Conservation (phyloP, 768 basidiomycete species). For the Chlorophyllum brunneum region DNA sequence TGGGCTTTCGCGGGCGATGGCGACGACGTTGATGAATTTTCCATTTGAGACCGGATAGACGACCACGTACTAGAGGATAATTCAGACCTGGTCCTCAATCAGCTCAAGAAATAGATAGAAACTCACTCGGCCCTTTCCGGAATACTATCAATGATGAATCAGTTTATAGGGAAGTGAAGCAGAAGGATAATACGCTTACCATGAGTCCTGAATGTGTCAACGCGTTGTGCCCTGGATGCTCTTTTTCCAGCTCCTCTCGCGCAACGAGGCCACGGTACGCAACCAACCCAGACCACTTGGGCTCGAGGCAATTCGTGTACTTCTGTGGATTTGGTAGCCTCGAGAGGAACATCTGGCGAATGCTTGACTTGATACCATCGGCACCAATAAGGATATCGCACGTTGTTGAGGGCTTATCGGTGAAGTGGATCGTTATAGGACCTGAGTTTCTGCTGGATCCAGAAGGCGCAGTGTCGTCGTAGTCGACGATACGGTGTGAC, state of each 20-base stretch:
- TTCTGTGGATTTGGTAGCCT: slow-evolving; percentile 4
- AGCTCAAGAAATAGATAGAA: neutral
- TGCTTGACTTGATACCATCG: slow-evolving; percentile 20
- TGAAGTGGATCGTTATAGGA: slow-evolving; percentile 22
- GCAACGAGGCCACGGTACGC: slow-evolving; percentile 33
- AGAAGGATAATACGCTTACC: neutral
- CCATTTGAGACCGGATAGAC: slow-evolving; percentile 46
- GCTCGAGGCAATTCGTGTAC: slow-evolving; percentile 21
- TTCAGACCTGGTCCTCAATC: no score
- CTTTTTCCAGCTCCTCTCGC: slow-evolving; percentile 17
- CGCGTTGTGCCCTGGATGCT: slow-evolving; percentile 22
- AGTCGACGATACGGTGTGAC: slow-evolving; percentile 49
- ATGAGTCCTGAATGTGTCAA: slow-evolving; percentile 15
- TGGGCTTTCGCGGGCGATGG: slow-evolving; percentile 23
- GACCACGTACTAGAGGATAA: slow-evolving; percentile 35
- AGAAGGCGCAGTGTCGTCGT: slow-evolving; percentile 25
- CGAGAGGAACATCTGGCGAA: slow-evolving; percentile 14
- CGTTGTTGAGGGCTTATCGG: slow-evolving; percentile 20
- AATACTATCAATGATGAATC: slow-evolving; percentile 12
- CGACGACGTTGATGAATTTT: slow-evolving; percentile 43
- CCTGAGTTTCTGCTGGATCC: slow-evolving; percentile 6
- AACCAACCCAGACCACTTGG: slow-evolving; percentile 31
- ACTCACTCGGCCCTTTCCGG: slow-evolving; percentile 20
- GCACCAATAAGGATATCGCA: slow-evolving; percentile 34
- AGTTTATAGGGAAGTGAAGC: neutral